Base-by-base conservation (phyloP, 1,284 basidiomycete species). In the Cryptococcus deneoformans region DNA sequence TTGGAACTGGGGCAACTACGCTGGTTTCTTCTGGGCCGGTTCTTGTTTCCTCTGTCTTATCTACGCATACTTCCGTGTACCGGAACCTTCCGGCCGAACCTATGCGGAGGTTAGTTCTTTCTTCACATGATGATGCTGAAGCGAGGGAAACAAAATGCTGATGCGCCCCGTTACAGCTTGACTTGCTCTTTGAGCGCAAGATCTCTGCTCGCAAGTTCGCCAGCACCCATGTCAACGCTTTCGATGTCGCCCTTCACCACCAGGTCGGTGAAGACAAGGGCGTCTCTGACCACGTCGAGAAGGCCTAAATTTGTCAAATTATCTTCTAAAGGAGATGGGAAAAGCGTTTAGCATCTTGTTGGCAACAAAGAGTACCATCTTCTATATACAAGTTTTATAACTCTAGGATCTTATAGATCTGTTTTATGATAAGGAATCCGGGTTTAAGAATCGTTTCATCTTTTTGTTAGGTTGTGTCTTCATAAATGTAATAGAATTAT, bases 1-100 rank as follows among this genome's bases (percentile, higher is more conserved):
- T 6, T 80, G 79, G 76, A 72, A 78, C 65, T 79, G 77, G 76
- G 74, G 75, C 36, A 75, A 68, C 20, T 72, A 74, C 59, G 63
- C 66, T 20, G 77, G 70, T 8, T 75, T 75, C 63, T 72, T 78
- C 61, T 79, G 71, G 72, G 74, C 64, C 47, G 64, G 63, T 50
- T 60, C 60, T 47, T 61, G 75, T 54, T 60, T 73, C 59, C 60
- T 79, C 34, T 78, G 72, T 63, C 58, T 79, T 55, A 48, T 80
- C 44, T 80, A 75, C 55, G 64, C 68, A 38, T 75, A 71, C 59
- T 77, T 73, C 61, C 59, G 75, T 42, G 63, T 79, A 1, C 79
- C 80, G 24, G 80, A 80, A 56, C 73, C 79, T 11, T 68, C 69
- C 20, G 79, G 77, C 11, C 63, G 79, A 16, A 76, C 78, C 0